Base-by-base conservation (phyloP, 345 rosid species). In the Sisymbrium altissimum region DNA sequence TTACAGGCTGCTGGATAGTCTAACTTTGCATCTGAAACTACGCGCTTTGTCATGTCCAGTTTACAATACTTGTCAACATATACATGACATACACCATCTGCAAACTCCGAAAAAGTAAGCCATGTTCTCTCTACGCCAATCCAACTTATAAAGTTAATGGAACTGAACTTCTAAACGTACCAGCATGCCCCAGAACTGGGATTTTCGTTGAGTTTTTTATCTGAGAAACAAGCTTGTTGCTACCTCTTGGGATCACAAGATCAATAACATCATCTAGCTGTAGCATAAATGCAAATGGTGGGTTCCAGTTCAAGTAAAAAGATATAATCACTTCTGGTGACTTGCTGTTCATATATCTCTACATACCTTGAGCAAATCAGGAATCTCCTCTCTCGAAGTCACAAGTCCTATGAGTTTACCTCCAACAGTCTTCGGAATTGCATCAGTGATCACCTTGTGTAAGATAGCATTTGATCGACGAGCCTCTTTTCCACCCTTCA, bases 1-100 rank as follows among this genome's bases (percentile, higher is more conserved):
- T 92, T 96, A 75, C 97, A 96, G 56, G 97, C 97, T 66, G 99
- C 98, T 50, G 99, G 98, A 77, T 96, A 96, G 80, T 96, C 99
- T 61, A 79, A 14, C 83, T 92, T 96, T 46, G 99, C 98, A 86
- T 96, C 99, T 73, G 89, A 62, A 52, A 92, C 81, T 41, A 96
- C 32, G 36, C 83, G 85, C 85, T 83, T 96, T 41, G 96, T 96
- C 93, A 83, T 92, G 48, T 84, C 88, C 74, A 86, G 71, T 67
- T 87, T 63, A 76, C 98, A 96, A 58, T 91, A 92, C 75, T 96
- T 90, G 48, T 96, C 99, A 75, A 92, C 90, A 77, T 86, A 96
- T 41, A 90, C 83, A 77, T 92, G 99, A 82, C 99, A 96, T 78
- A 96, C 86, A 75, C 99, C 99, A 89, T 92, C 98, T 96, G 86